Percentiles rank a stretch among this genome's conserved stretches.
Conservation (phyloP, 805 yeast species). For the Wickerhamomyces ciferrii region DNA sequence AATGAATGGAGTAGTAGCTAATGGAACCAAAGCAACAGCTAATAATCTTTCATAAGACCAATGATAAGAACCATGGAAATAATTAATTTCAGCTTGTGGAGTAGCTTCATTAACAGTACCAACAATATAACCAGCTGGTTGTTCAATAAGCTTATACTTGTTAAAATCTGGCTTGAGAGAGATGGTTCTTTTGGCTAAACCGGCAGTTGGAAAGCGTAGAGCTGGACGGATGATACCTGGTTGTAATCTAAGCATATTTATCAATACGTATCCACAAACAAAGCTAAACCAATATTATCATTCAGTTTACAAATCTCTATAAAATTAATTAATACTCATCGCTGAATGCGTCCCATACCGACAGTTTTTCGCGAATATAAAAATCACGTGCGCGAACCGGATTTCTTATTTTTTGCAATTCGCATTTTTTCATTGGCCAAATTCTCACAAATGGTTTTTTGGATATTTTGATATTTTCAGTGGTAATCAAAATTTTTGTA, state of each 20-base stretch:
- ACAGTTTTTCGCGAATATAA: background rate
- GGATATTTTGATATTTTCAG: background rate
- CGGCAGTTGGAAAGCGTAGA: background rate
- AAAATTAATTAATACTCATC: background rate
- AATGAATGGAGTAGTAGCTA: slow-evolving; percentile 55
- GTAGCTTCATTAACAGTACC: slow-evolving; percentile 74
- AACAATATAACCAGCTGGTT: slow-evolving; percentile 69
- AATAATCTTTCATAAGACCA: slow-evolving; percentile 68
- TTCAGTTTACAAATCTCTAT: too few species aligned
- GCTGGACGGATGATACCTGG: background rate
- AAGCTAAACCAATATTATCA: too few species aligned
- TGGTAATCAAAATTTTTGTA: background rate
- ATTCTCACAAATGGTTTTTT: background rate
- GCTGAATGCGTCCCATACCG: background rate
- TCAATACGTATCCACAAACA: too few species aligned
- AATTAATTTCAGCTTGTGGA: slow-evolving; percentile 50
- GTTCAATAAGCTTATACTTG: slow-evolving; percentile 44
- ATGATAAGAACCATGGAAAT: slow-evolving; percentile 64
- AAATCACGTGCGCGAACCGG: too few species aligned
- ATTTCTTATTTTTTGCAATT: slow-evolving; percentile 14
- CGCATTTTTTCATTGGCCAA: slow-evolving; percentile 9
- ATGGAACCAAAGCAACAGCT: slow-evolving; percentile 58
- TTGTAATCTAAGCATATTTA: background rate
- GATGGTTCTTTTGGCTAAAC: background rate
- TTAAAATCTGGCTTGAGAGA: slow-evolving; percentile 21